Percentiles rank a stretch among this genome's conserved stretches.
These are phyloP conservation scores for Colletotrichum shisoi DNA, from an alignment of 2,329 filamentous ascomycete species.

Conservation along the genomic window DNA sequence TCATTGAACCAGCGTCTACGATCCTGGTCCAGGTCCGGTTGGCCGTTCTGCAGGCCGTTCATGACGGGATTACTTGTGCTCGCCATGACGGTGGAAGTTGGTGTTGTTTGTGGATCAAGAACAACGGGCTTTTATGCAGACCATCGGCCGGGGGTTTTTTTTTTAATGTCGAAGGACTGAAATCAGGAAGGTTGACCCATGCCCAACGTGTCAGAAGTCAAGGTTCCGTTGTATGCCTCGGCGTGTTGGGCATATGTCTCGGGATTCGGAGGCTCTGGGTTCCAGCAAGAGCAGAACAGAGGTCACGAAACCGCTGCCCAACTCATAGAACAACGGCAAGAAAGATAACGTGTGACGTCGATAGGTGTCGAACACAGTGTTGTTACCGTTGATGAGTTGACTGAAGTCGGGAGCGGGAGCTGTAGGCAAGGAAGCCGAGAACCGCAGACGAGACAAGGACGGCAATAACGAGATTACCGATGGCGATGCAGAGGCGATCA, in stretches of 20 bases:
- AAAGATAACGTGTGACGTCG: neutral
- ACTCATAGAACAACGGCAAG: neutral
- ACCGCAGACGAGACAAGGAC: neutral
- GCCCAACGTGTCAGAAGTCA: conserved; percentile 2
- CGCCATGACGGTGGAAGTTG: conserved; percentile 15
- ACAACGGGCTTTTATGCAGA: neutral
- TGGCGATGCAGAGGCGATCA: neutral
- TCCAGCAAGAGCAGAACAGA: neutral
- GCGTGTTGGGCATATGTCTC: neutral
- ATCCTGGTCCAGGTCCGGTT: conserved; percentile 27
- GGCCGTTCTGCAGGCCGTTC: conserved; percentile 2
- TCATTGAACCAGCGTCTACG: conserved; percentile 26
- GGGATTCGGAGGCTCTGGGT: neutral
- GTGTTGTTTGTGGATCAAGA: neutral
- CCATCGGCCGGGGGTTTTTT: neutral
- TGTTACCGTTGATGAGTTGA: neutral
- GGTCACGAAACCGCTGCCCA: neutral
- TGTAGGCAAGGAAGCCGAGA: neutral
- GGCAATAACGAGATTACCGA: neutral
- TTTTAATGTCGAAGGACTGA: conserved; percentile 1
- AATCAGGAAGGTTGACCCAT: conserved; percentile 16
- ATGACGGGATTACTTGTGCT: conserved; percentile 1
- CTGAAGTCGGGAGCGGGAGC: neutral
- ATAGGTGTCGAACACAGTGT: neutral
- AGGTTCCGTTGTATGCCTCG: neutral